Base-by-base conservation (phyloP, 2,329 filamentous ascomycete genomes). In the Alternaria sp. region DNA sequence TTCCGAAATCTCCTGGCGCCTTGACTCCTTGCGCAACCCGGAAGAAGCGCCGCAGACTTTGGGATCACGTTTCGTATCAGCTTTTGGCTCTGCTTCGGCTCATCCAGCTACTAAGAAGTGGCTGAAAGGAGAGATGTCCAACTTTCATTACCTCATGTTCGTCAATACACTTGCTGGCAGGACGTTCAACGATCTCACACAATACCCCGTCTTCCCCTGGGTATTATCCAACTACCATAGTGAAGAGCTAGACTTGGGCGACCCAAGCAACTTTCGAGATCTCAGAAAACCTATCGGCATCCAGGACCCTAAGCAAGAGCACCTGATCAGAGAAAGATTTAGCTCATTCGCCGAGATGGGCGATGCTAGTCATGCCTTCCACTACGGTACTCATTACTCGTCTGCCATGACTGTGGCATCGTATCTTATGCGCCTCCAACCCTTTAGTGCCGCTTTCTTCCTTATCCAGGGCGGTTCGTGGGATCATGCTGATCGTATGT, bases 401-500 rank as follows among this genome's bases (percentile, higher is more conserved):
- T 98, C 95, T 2, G 95, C 95, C 7, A 99, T 98, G 95, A 97
- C 97, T 58, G 95, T 99, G 6, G 93, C 93, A 11, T 97, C 93
- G 0, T 99, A 97, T 71, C 84, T 99, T 39, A 97, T 99, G 70
- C 90, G 95, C 17, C 83, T 99, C 14, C 94, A 97, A 50, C 95
- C 95, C 0, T 99, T 98, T 74, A 94, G 97, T 24, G 92, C 98
- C 68, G 97, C 95, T 0, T 98, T 96, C 72, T 86, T 98, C 21
- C 82, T 98, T 8, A 85, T 99, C 2, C 95, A 99, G 77, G 95
- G 95, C n/a, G 94, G 94, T 5, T 92, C 86, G 37, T 99, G 98
- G 72, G 95, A 99, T 73, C 94, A 99, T 72, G 92, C 95, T 1
- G 96, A 99, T 73, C 88, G 95, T 36, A 83, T 99, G 41, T 99